Evolutionary conservation across 2,329 filamentous ascomycete genomes (phyloP).

Genomic region (Ustilaginoidea virens): DNA sequence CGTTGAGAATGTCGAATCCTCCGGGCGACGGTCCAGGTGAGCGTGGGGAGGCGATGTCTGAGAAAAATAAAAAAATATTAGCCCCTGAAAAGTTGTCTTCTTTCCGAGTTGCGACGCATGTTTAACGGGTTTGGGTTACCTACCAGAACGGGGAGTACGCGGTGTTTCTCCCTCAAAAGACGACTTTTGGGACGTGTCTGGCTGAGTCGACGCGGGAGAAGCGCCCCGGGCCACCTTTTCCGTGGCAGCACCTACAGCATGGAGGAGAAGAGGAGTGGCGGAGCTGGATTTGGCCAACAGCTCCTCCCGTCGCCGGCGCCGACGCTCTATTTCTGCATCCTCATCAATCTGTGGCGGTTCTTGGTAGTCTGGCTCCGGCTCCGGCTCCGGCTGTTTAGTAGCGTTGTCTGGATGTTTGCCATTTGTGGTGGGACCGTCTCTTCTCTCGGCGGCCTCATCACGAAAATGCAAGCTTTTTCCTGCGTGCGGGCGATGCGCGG

Average conservation of each 20-base stretch:
- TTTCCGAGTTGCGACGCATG: too few relatives aligned
- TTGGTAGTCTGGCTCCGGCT: constrained; percentile 28
- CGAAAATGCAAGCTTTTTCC: constrained; percentile 40
- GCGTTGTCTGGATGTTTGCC: constrained; percentile 7
- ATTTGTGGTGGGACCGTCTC: constrained; percentile 26
- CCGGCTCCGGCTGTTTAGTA: constrained; percentile 11
- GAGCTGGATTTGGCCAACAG: constrained; percentile 71
- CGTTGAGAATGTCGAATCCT: constrained; percentile 47
- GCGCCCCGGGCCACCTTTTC: constrained; percentile 37
- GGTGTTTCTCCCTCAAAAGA: constrained; percentile 21
- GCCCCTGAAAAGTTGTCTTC: too few relatives aligned
- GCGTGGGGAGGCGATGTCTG: constrained; percentile 26
- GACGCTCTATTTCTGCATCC: constrained; percentile 69
- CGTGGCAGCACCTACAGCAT: constrained; percentile 51
- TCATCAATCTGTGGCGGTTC: constrained; percentile 56
- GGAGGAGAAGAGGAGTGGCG: constrained; percentile 57
- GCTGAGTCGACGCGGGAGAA: constrained; percentile 35
- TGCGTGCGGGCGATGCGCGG: constrained; percentile 48
- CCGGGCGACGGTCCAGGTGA: constrained; percentile 34
- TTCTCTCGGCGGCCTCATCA: constrained; percentile 54
- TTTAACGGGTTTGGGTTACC: constrained; percentile 9
- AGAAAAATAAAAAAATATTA: constrained; percentile 9
- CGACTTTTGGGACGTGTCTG: constrained; percentile 23
- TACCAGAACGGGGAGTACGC: constrained; percentile 33
- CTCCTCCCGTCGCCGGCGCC: constrained; percentile 70